Conservation (phyloP, 2,329 filamentous ascomycete genomes). For the Aspergillus oerlinghausenensis region DNA sequence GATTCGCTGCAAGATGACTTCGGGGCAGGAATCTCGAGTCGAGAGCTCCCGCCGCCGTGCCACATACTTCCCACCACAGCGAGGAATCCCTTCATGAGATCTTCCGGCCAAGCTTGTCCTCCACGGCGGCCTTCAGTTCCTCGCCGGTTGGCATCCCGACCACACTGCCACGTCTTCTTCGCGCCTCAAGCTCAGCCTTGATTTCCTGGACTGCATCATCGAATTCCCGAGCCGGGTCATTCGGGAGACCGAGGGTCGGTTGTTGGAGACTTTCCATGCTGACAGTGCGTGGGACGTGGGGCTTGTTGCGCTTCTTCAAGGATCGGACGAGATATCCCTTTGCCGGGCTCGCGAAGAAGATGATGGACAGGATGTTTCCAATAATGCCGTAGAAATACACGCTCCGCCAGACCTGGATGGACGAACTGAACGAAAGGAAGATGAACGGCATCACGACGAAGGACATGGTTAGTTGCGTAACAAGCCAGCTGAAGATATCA, state of each 20-base stretch:
- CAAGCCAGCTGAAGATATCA: constrained; percentile 69
- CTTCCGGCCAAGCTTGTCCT: constrained; percentile 48
- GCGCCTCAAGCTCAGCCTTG: constrained; percentile 64
- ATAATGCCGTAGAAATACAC: constrained; percentile 85
- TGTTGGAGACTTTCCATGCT: constrained; percentile 59
- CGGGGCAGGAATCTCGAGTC: too few relatives aligned
- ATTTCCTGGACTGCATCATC: constrained; percentile 75
- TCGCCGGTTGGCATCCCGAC: constrained; percentile 43
- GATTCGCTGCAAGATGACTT: neutral
- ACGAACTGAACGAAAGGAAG: constrained; percentile 67
- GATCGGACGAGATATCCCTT: constrained; percentile 57
- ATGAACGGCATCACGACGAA: constrained; percentile 84
- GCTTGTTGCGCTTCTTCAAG: constrained; percentile 54
- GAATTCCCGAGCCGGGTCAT: constrained; percentile 69
- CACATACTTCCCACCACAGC: neutral
- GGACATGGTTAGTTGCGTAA: constrained; percentile 76
- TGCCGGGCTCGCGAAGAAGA: constrained; percentile 74
- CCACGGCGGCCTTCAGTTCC: constrained; percentile 51
- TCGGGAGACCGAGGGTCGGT: constrained; percentile 72
- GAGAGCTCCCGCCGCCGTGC: too few relatives aligned
- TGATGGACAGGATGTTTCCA: constrained; percentile 60
- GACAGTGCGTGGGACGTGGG: constrained; percentile 39
- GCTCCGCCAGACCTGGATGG: constrained; percentile 70
- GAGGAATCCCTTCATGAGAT: constrained; percentile 16
- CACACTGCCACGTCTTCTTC: constrained; percentile 44